Base-by-base conservation (phyloP, 78 protist genomes). In the Capsaspora owczarzaki region DNA sequence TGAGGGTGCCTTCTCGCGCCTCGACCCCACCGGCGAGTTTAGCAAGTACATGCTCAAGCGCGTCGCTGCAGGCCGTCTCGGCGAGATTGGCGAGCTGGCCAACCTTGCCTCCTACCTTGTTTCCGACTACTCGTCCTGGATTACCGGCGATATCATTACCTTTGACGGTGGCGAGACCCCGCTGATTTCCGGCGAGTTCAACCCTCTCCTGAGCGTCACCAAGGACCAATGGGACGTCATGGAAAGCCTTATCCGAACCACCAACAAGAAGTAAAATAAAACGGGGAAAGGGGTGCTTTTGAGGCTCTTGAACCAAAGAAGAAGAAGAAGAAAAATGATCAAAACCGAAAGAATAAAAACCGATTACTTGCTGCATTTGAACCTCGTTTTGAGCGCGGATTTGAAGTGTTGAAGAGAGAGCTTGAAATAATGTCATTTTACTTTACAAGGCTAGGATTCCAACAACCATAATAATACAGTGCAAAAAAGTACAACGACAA, bases 91-190 rank as follows among this genome's bases (percentile, higher is more conserved):
- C 35, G 83, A 79, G 41, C 44, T 79, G 1, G 76, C 83, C 38
- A 37, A 49, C 19, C n/a, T 46, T n/a, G 83, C 68, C n/a, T 8
- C 31, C 42, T 79, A 46, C 35, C 60, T 79, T 22, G 44, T 44
- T 40, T 37, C 53, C 66, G 83, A 68, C 70, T 37, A 79, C 25
- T 60, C 83, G 29, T 19, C 43, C 51, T 79, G 68, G 49, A 44
- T 63, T 44, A 61, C 77, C 22, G 83, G 83, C 47, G 69, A 80
- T 42, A 29, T 76, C 1, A 33, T 76, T 8, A 49, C 14, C 33
- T 53, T 76, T 27, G 80, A 76, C n/a, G 80, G 80, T 19, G 80
- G 80, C 68, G 80, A 76, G 80, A 38, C 61, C 20, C 42, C 38
- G 5, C 22, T 31, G 42, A 46, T 76, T 29, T 16, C 61, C 61